Evolutionary conservation across 176 grass and related monocot species (phyloP).

Genomic region (Aegilops tauschii): DNA sequence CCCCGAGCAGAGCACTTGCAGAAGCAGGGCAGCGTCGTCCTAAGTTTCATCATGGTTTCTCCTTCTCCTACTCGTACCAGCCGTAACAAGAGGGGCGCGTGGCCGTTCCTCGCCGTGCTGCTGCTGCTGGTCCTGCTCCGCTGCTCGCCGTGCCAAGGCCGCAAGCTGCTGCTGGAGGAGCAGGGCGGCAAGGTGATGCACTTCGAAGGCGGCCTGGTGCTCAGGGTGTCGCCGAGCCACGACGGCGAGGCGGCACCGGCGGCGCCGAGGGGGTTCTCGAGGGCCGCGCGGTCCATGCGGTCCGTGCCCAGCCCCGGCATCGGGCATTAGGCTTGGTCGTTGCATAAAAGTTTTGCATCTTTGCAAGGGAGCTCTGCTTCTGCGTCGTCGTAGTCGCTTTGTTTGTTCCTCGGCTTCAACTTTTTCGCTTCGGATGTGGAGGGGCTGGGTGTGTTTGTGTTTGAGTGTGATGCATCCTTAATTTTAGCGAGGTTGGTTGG

Average conservation of each 20-base stretch:
- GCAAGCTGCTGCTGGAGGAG: slow-evolving; percentile 16
- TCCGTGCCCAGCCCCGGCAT: slow-evolving; percentile 67
- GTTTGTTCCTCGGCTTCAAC: not conserved
- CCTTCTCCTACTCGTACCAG: not conserved
- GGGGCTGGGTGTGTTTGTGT: not conserved
- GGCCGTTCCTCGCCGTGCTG: slow-evolving; percentile 18
- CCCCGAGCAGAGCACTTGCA: too few relatives aligned
- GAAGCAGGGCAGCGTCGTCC: not conserved
- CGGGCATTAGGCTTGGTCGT: slow-evolving; percentile 35
- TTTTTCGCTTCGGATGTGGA: not conserved
- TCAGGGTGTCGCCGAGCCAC: not conserved
- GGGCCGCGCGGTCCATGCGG: slow-evolving; percentile 28
- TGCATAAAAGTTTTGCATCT: not conserved
- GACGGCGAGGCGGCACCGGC: not conserved
- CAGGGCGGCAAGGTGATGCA: slow-evolving; percentile 17
- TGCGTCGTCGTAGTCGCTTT: not conserved
- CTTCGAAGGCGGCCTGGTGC: slow-evolving; percentile 31
- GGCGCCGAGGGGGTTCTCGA: not conserved
- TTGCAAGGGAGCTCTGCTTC: too few relatives aligned
- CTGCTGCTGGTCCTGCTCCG: slow-evolving; percentile 36
- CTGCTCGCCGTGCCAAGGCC: slow-evolving; percentile 28
- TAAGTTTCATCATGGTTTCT: not conserved
- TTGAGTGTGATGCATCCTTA: not conserved
- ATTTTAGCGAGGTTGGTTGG: not conserved
- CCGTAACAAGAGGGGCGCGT: not conserved